Evolutionary conservation across 2,329 filamentous ascomycete genomes (phyloP), one percentile per base, ranked within the genome.

Genomic region (Sarocladium strictum): DNA sequence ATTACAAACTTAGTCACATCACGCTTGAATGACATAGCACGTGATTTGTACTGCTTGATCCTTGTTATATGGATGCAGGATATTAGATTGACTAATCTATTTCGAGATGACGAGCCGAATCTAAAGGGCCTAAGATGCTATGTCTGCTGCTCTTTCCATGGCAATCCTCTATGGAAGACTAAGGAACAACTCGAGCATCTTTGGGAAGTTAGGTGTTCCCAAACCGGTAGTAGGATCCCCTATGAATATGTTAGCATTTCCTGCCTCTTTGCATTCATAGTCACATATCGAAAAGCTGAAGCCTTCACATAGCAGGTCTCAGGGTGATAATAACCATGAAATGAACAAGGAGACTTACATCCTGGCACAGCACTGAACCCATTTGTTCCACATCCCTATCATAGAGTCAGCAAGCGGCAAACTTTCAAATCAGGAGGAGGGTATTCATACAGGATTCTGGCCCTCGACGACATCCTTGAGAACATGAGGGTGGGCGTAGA

Each of bases 291-390:
- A 10, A 24, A n/a, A n/a, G n/a, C n/a, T n/a, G n/a, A n/a, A n/a
- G n/a, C n/a, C n/a, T n/a, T n/a, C n/a, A n/a, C n/a, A n/a, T n/a
- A n/a, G n/a, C n/a, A n/a, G n/a, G n/a, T n/a, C n/a, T n/a, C n/a
- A n/a, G n/a, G n/a, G n/a, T n/a, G n/a, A n/a, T n/a, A n/a, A n/a
- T n/a, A n/a, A n/a, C n/a, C n/a, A n/a, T 40, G n/a, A 33, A 33
- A 33, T 9, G 15, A 33, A 9, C 15, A 33, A 33, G 32, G 32
- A 15, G 32, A 47, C 43, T 47, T 47, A 47, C 43, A 47, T 26
- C 43, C 43, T 27, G 43, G 43, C 7, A 47, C 43, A 29, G 43
- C 43, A 27, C 43, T 47, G 43, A 47, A 47, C 6, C 43, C 43
- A 17, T 47, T 47, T 17, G 43, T 47, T 47, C 43, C 43, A 27